Evolutionary conservation across 345 rosid genomes (phyloP), one percentile per base, ranked within the genome.

Genomic region (Eucalyptus pumila): DNA sequence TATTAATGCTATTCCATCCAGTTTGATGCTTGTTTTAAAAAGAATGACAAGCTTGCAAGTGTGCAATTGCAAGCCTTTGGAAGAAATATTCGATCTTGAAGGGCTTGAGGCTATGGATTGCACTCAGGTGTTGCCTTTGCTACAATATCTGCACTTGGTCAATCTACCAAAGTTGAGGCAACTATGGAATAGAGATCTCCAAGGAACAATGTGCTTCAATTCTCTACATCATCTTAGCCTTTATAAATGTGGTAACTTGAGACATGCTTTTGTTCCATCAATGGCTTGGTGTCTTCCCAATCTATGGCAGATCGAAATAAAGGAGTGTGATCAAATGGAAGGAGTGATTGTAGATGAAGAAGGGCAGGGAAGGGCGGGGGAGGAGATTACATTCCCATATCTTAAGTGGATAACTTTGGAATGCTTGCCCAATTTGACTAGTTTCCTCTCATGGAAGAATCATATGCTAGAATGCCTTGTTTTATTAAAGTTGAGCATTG

Each of bases 341-440:
- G 62, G 62, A 58, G 62, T 24, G 30, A 58, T 58, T 1, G 30
- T 6, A 54, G 11, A 54, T 3, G 27, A 54, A 23, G 27, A 54
- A 23, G 60, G 60, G 27, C 11, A 23, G 5, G 60, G 60, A 23
- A 54, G 60, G 1, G 6, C 6, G 9, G 9, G 21, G 60, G 60
- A 56, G 62, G 5, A 58, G 62, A 58, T 58, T 58, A 10, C 27
- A 23, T 24, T 24, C 62, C 62, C 30, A 2, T 24, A 58, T 4
- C 6, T 24, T 5, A 3, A 9, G 23, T 4, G 2, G 13, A 9
- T 24, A 10, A 58, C 1, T 9, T 11, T 9, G 6, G 30, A 58
- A 24, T 10, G 30, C 30, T 24, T 56, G 62, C 62, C 12, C 6
- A 24, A 58, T 58, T 58, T 58, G 30, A 24, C 62, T 58, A 58